A percentile compares a stretch with the other conserved stretches of the same genome.
These are phyloP conservation scores for Xylariaceae sp. DNA, from an alignment of 2,329 filamentous ascomycete genomes.

Conservation along the genomic window DNA sequence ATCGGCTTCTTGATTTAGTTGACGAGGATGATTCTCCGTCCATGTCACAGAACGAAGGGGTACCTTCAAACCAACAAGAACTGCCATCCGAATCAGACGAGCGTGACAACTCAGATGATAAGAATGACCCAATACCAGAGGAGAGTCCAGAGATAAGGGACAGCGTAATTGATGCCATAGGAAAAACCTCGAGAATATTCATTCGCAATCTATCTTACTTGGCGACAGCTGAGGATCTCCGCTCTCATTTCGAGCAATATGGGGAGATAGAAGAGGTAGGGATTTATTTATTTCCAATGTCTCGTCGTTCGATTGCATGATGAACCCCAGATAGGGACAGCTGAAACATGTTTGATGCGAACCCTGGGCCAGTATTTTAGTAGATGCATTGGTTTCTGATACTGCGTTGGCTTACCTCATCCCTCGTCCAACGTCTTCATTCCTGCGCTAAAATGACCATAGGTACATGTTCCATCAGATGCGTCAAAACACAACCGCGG, in stretches of 20 bases:
- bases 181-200: slow-evolving; percentile 74
- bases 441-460: slow-evolving; percentile 39
- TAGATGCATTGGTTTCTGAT: slow-evolving; percentile 98
- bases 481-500: slow-evolving; percentile 74
- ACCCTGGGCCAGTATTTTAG: slow-evolving; percentile 96
- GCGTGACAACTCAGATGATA: slow-evolving; percentile 11
- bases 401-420: slow-evolving; percentile 35
- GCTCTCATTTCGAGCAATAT: slow-evolving; percentile 65
- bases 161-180: slow-evolving; percentile 56
- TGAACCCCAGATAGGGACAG: slow-evolving; percentile 99
- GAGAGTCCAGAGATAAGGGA: slow-evolving; percentile 35
- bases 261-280: slow-evolving; percentile 86
- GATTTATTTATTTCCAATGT: slow-evolving; percentile 25
- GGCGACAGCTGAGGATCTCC: slow-evolving; percentile 72
- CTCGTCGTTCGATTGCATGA: slow-evolving; percentile 56
- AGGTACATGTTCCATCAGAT: slow-evolving; percentile 85
- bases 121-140: slow-evolving; percentile 11
- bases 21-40: slow-evolving; percentile 60
- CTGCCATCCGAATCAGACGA: slow-evolving; percentile 14
- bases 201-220: slow-evolving; percentile 84
- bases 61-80: slow-evolving; percentile 3
- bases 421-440: slow-evolving; percentile 22
- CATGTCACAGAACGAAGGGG: slow-evolving; percentile 15
- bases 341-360: slow-evolving; percentile 88
- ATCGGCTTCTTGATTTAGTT: slow-evolving; percentile 75